Evolutionary conservation across 306 rosid species (phyloP), one percentile per base, ranked within the genome.

Genomic region (Abrus precatorius): DNA sequence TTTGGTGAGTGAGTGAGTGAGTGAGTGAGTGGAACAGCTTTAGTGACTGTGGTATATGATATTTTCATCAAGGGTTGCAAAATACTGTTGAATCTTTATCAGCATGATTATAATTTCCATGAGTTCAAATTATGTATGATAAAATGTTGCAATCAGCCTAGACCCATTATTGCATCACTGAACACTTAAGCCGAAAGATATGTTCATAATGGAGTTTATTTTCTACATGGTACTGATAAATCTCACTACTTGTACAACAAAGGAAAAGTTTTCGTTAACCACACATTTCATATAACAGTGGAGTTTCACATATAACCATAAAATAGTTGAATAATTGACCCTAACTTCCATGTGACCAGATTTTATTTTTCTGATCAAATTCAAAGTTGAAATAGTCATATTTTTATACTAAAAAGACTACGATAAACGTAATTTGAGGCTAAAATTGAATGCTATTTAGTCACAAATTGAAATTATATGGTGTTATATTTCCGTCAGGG

Each of bases 141-240:
- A 77, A 88, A 77, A 62, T 45, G 86, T 79, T 67, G 66, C 69
- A 70, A 84, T 78, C 86, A 83, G 74, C 75, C 43, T 81, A 63
- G 29, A 72, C 71, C 64, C 76, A 61, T 61, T 38, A 84, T 81
- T 87, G 77, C 87, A 75, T 73, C 88, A 83, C 73, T 77, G 80
- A 52, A 89, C 92, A 78, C 93, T 92, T 90, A 49, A 83, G 88
- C 83, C 95, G 87, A 87, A 92, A 90, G 92, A 85, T 83, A 90
- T 66, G 93, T 78, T 57, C 43, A 66, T 73, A 57, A 43, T 85
- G 80, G 89, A 83, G 86, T 78, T 63, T 76, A 76, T 85, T 75
- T 88, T 82, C 92, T 50, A 81, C 74, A 27, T 81, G 70, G 50
- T 78, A 85, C 75, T 83, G 84, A 88, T 83, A 68, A 70, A 68